A percentile compares a stretch with the other conserved stretches of the same genome.
Conservation (phyloP, 2,329 filamentous ascomycete genomes). For the Pyrenophora seminiperda region DNA sequence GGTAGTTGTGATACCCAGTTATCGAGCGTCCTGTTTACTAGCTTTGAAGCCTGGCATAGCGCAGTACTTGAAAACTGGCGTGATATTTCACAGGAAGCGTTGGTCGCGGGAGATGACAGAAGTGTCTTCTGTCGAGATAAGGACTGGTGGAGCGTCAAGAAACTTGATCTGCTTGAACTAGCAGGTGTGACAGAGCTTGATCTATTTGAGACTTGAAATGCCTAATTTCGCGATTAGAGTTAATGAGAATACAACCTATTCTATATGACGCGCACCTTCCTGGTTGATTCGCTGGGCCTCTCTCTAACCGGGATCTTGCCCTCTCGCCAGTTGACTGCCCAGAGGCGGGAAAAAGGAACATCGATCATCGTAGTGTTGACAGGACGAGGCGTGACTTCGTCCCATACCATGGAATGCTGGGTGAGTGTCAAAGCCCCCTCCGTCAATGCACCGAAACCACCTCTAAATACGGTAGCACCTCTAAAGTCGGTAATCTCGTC, state of each 20-base stretch:
- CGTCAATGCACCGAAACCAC: constrained; percentile 67
- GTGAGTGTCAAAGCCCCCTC: constrained; percentile 55
- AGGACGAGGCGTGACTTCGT: constrained; percentile 1
- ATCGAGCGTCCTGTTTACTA: too few species aligned
- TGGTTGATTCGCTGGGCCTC: neutral
- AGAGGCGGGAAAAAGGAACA: constrained; percentile 52
- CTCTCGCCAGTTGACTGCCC: constrained; percentile 7
- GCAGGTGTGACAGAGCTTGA: neutral
- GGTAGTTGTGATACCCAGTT: constrained; percentile 1
- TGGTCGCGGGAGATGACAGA: too few species aligned
- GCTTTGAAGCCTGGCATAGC: too few species aligned
- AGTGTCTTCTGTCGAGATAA: neutral
- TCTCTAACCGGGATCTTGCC: neutral
- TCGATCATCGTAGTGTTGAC: constrained; percentile 54
- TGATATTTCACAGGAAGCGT: too few species aligned
- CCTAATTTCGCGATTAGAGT: constrained; percentile 16
- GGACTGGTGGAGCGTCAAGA: neutral
- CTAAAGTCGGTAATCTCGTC: neutral
- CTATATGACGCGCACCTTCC: constrained; percentile 15
- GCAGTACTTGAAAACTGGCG: neutral
- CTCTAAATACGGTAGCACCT: constrained; percentile 26
- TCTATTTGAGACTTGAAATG: constrained; percentile 3
- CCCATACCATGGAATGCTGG: constrained; percentile 4
- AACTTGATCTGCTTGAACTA: neutral
- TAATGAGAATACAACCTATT: constrained; percentile 1